phyloP scores from a whole-genome alignment of 176 grass and related monocot species.

The Eleusine coracana region DNA sequence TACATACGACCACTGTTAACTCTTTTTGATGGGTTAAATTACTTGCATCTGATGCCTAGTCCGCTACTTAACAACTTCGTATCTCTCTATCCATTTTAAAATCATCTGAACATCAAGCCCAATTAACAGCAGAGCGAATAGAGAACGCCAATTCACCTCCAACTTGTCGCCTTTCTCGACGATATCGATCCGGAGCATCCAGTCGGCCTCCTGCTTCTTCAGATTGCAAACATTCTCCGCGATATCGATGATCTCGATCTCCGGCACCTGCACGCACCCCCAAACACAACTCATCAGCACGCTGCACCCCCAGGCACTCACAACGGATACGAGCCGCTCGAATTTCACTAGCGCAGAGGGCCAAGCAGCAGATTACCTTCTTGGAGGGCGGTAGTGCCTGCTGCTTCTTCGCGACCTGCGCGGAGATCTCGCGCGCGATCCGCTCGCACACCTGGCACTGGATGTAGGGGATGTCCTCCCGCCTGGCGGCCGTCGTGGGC shows the following conservation, averaged over 20 bases:
- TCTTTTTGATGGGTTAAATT: not conserved
- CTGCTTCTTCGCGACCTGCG: constrained; percentile 62
- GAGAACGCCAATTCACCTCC: constrained; percentile 51
- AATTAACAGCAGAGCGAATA: not conserved
- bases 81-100: not conserved
- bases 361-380: constrained; percentile 39
- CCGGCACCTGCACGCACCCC: constrained; percentile 62
- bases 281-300: constrained; percentile 13
- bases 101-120: not conserved
- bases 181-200: constrained; percentile 93
- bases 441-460: constrained; percentile 93
- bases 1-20: not conserved
- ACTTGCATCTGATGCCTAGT: not conserved
- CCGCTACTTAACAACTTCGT: not conserved
- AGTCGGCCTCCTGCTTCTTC: constrained; percentile 98
- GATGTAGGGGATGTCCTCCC: constrained; percentile 90
- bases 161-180: constrained; percentile 84
- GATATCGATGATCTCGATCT: constrained; percentile 97
- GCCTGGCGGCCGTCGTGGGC: constrained; percentile 68
- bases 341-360: not conserved
- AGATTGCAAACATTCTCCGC: constrained; percentile 96
- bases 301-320: not conserved
- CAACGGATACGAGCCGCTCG: not conserved
- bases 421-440: constrained; percentile 88
- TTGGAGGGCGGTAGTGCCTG: constrained; percentile 61